Evolutionary conservation across 768 basidiomycete species (phyloP), one percentile per base, ranked within the genome.

Genomic region (Hygrophorus pudorinus): DNA sequence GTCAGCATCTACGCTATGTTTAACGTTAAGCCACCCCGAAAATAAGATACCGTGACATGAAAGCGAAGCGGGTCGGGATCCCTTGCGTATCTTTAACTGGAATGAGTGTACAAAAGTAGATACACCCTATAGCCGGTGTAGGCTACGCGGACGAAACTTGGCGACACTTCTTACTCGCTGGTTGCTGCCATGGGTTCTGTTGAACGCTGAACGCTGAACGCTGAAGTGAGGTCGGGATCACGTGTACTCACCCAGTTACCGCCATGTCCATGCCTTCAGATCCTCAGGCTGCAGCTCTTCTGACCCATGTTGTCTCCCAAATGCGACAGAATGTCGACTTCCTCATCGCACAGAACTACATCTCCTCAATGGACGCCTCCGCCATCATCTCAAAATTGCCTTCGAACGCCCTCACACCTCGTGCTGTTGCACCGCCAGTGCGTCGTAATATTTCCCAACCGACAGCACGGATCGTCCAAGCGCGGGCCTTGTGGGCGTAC

Each of bases 401-500:
- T 49, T 2, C 36, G 33, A 3, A 44, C 41, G 41, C 47, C 14
- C 34, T 44, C 24, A 42, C 43, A 45, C 39, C 34, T 28, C 42
- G n/a, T 16, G 28, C 46, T 9, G 13, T 46, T 11, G 24, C 46
- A 2, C 49, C 47, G 38, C 18, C 28, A 29, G 39, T 30, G 11
- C 18, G 48, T 10, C 12, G 43, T 45, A 38, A 46, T 41, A 31
- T 38, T n/a, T 46, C 54, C n/a, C 48, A 29, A 24, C 42, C 21
- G 14, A 45, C 45, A 17, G 49, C 46, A 13, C 41, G 39, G 8
- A 49, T 47, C 21, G 62, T 62, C 46, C 61, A 65, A 39, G 80
- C 75, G 2, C 70, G 68, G 44, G 82, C 80, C 1, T 33, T 73
- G 0, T 85, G 81, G 82, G 56, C 58, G 1, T 85, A 81, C 60